phyloP scores from a whole-genome alignment of 768 basidiomycete genomes.

The Fibroporia radiculosa region DNA sequence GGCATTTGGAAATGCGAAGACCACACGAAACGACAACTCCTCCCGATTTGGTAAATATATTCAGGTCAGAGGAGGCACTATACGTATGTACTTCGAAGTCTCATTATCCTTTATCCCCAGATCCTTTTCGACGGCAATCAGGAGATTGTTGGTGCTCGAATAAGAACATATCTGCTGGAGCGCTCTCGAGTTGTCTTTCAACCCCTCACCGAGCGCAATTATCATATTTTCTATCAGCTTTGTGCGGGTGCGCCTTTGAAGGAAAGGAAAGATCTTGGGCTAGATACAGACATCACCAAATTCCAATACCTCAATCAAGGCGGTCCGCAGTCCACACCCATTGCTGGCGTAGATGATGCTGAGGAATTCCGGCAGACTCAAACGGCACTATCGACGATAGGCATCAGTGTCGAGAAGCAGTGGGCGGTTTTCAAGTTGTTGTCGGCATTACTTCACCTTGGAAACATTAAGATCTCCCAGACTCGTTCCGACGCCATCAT shows the following conservation, averaged over 20 bases:
- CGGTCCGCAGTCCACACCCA: slow-evolving; percentile 79
- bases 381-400: slow-evolving; percentile 92
- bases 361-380: slow-evolving; percentile 94
- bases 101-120: slow-evolving; percentile 33
- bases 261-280: slow-evolving; percentile 90
- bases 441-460: slow-evolving; percentile 92
- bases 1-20: slow-evolving; percentile 99
- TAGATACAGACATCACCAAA: slow-evolving; percentile 77
- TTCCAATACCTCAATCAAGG: slow-evolving; percentile 94
- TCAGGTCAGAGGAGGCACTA: slow-evolving; percentile 55
- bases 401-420: slow-evolving; percentile 95
- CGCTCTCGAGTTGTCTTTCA: slow-evolving; percentile 97
- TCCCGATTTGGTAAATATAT: slow-evolving; percentile 99
- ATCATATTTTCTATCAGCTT: slow-evolving; percentile 99
- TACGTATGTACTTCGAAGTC: not conserved
- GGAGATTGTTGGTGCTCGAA: slow-evolving; percentile 97
- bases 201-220: slow-evolving; percentile 94
- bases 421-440: slow-evolving; percentile 96
- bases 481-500: slow-evolving; percentile 76
- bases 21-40: slow-evolving; percentile 97
- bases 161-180: slow-evolving; percentile 95
- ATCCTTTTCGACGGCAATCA: slow-evolving; percentile 94
- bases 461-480: slow-evolving; percentile 88
- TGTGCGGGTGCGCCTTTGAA: slow-evolving; percentile 93
- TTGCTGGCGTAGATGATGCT: slow-evolving; percentile 88